Percentiles rank a stretch among this genome's conserved stretches.
Conservation (phyloP, 345 rosid genomes). For the Cardamine occulta region DNA sequence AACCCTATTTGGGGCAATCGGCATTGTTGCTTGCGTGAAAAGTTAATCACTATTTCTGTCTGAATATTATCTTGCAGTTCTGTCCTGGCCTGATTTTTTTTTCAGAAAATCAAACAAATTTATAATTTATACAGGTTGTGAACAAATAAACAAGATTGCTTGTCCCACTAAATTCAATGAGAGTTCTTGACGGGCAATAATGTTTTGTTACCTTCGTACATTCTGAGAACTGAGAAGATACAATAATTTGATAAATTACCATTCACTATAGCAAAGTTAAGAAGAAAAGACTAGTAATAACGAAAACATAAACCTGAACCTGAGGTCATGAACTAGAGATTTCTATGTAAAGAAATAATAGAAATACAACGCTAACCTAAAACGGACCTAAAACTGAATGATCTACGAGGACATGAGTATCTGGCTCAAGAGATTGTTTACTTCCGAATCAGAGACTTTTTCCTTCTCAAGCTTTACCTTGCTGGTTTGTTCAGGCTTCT, state of each 20-base stretch:
- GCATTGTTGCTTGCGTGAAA: conserved; percentile 37
- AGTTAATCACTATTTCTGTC: conserved; percentile 13
- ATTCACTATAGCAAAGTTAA: not conserved
- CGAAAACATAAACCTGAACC: conserved; percentile 1
- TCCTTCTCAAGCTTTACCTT: conserved; percentile 28
- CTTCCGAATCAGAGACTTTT: conserved; percentile 11
- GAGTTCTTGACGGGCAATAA: not conserved
- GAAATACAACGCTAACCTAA: not conserved
- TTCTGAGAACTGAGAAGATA: not conserved
- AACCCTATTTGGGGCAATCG: conserved; percentile 29
- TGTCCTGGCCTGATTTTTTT: conserved; percentile 1
- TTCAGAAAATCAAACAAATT: not conserved
- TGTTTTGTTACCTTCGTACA: not conserved
- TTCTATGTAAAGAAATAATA: not conserved
- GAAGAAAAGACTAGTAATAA: not conserved
- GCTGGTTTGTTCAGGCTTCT: conserved; percentile 5
- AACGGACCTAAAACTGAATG: not conserved
- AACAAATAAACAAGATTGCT: conserved; percentile 3
- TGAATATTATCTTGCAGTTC: conserved; percentile 5
- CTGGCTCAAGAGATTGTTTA: not conserved
- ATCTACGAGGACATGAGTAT: conserved; percentile 1
- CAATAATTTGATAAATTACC: not conserved
- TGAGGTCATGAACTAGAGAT: not conserved
- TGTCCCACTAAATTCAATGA: not conserved
- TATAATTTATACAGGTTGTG: not conserved